These are phyloP conservation scores for Calonectria multiphialidica DNA, from an alignment of 2,329 filamentous ascomycete genomes.

Conservation along the genomic window DNA sequence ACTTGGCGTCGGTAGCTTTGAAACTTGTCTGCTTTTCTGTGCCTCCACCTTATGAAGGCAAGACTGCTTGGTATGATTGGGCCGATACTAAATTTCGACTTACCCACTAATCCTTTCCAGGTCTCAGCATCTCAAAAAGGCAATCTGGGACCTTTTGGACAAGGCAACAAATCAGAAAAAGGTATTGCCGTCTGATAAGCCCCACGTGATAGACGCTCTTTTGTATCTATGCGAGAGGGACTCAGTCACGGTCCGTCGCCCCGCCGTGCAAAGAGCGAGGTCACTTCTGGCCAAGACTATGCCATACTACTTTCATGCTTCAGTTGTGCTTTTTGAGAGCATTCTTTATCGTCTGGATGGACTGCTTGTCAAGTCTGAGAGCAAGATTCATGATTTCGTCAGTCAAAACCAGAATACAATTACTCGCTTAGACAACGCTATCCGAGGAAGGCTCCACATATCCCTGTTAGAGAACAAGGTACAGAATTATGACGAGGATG, in stretches of 20 bases:
- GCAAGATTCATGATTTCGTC: conserved; percentile 41
- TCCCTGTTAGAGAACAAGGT: conserved; percentile 51
- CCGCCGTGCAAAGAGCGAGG: conserved; percentile 42
- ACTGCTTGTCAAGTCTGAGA: conserved; percentile 41
- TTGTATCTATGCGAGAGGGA: conserved; percentile 50
- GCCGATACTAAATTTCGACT: neutral
- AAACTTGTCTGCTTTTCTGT: conserved; percentile 45
- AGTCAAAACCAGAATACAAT: conserved; percentile 20
- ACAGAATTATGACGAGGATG: conserved; percentile 45
- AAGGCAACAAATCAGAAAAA: conserved; percentile 24
- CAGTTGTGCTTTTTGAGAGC: conserved; percentile 47
- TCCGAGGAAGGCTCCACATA: conserved; percentile 49
- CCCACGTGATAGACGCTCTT: conserved; percentile 42
- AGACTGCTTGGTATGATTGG: conserved; percentile 43
- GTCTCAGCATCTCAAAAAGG: conserved; percentile 38
- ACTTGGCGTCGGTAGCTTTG: conserved; percentile 35
- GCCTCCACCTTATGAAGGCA: conserved; percentile 49
- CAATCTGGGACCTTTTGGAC: conserved; percentile 45
- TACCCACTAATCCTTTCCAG: conserved; percentile 18
- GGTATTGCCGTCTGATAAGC: conserved; percentile 27
- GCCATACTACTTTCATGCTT: conserved; percentile 49
- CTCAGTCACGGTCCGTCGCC: conserved; percentile 37
- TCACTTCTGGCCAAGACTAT: conserved; percentile 41
- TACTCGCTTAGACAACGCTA: conserved; percentile 44
- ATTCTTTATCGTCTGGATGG: conserved; percentile 45